Evolutionary conservation across 768 basidiomycete species (phyloP).

Genomic region (Cystofilobasidium bisporidii): DNA sequence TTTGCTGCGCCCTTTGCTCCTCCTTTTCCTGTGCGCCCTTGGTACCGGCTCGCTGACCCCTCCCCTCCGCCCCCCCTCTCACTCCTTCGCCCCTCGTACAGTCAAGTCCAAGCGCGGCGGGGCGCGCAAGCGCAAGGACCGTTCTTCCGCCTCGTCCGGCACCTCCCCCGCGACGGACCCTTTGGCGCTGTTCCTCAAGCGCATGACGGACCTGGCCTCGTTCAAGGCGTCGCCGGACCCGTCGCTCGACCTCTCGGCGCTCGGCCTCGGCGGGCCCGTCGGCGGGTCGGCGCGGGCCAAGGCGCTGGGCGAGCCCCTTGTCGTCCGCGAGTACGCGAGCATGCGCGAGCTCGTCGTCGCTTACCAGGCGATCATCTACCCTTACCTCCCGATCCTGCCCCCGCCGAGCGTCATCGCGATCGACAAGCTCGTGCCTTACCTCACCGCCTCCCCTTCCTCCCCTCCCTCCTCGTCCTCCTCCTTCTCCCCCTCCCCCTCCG

Average conservation of each 20-base stretch:
- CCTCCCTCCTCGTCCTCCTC: background rate
- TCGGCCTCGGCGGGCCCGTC: background rate
- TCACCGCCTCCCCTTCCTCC: background rate
- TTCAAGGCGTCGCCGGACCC: slow-evolving; percentile 5
- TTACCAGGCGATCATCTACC: slow-evolving; percentile 16
- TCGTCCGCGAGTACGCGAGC: too few relatives aligned
- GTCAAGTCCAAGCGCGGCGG: slow-evolving; percentile 22
- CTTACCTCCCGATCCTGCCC: slow-evolving; percentile 17
- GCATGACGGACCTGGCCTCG: slow-evolving; percentile 5
- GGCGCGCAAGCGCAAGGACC: slow-evolving; percentile 17
- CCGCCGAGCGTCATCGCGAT: background rate
- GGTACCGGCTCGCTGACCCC: too few relatives aligned
- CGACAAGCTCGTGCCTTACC: slow-evolving; percentile 1
- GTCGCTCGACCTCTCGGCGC: background rate
- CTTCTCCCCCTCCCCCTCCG: background rate
- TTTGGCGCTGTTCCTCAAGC: slow-evolving; percentile 13
- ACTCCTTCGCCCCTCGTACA: background rate
- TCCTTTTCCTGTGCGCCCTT: too few relatives aligned
- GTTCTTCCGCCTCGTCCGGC: background rate
- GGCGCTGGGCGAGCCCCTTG: too few relatives aligned
- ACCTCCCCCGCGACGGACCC: slow-evolving; percentile 1
- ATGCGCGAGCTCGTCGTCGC: slow-evolving; percentile 9
- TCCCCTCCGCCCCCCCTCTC: background rate
- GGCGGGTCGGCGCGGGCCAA: background rate
- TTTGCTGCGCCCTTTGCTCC: too few relatives aligned